Evolutionary conservation across 306 rosid genomes (phyloP).

Genomic region (Inga laurina): DNA sequence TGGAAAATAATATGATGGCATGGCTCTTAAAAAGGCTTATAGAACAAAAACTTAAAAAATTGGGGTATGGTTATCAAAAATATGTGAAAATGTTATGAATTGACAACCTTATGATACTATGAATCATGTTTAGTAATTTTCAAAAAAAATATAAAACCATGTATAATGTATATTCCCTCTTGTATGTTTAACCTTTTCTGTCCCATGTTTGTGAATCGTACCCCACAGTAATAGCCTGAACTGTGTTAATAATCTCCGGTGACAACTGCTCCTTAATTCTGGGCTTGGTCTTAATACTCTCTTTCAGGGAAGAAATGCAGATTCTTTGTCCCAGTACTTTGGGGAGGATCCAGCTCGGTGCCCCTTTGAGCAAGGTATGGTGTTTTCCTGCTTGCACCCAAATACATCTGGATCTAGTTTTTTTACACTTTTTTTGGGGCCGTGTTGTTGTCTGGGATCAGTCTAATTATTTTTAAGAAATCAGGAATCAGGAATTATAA

Average conservation of each 20-base stretch:
- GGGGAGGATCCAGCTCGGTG: slow-evolving; percentile 99
- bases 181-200: neutral
- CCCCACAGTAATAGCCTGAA: neutral
- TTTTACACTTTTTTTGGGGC: slow-evolving; percentile 1
- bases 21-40: neutral
- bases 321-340: slow-evolving; percentile 92
- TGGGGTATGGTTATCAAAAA: neutral
- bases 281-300: slow-evolving; percentile 33
- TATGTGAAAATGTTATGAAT: neutral
- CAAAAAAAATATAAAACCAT: neutral
- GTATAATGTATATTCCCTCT: neutral
- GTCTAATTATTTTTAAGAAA: neutral
- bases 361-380: slow-evolving; percentile 97
- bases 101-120: neutral
- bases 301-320: slow-evolving; percentile 94
- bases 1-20: neutral
- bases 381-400: slow-evolving; percentile 12
- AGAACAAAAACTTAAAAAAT: neutral
- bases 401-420: neutral
- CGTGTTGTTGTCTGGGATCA: slow-evolving; percentile 13
- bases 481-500: neutral
- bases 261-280: slow-evolving; percentile 23
- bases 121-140: slow-evolving; percentile 1
- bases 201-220: neutral
- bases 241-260: slow-evolving; percentile 16